Base-by-base conservation (phyloP, 2,329 filamentous ascomycete species). In the Aphanoascus verrucosus region DNA sequence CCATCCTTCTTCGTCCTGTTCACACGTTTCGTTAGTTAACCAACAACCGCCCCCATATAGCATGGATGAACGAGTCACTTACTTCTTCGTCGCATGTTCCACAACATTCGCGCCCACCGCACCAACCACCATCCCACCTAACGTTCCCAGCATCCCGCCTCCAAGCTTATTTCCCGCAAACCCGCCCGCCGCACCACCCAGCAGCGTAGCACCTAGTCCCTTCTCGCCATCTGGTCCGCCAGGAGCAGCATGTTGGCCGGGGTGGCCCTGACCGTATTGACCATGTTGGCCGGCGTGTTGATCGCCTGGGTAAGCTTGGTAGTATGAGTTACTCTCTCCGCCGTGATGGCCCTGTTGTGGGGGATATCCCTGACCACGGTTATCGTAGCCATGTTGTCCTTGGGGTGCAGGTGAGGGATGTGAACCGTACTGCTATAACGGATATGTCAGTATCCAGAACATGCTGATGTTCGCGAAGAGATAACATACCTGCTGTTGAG, bases 101-200 rank as follows among this genome's bases (percentile, higher is more conserved):
- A 60, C 60, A 42, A 61, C 56, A 43, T 65, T 65, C 55, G 65
- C 61, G 43, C 67, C 66, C 9, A 63, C 60, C 12, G 65, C 66
- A 35, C 68, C 68, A 23, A 63, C 57, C 35, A 69, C 55, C 17
- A 63, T 62, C 40, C 68, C 68, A 5, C 65, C 68, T 1, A 65
- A 56, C 0, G 64, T 66, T 1, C 64, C 65, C 34, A 71, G 43
- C 6, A 61, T 40, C 5, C 65, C 67, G 12, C 64, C 65, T 3
- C 66, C 67, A n/a, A 69, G 45, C 45, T 69, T 67, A 43, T 68
- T 63, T 6, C 66, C 66, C 1, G 66, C 42, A 46, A 67, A 62
- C 1, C 66, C 68, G 46, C 69, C 69, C 3, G 64, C 67, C 0
- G 67, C 66, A 37, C 63, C 68, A 20, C 70, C 70, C 31, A 69